phyloP scores from a whole-genome alignment of 176 grass and related monocot species.

The Eremochloa ophiuroides region DNA sequence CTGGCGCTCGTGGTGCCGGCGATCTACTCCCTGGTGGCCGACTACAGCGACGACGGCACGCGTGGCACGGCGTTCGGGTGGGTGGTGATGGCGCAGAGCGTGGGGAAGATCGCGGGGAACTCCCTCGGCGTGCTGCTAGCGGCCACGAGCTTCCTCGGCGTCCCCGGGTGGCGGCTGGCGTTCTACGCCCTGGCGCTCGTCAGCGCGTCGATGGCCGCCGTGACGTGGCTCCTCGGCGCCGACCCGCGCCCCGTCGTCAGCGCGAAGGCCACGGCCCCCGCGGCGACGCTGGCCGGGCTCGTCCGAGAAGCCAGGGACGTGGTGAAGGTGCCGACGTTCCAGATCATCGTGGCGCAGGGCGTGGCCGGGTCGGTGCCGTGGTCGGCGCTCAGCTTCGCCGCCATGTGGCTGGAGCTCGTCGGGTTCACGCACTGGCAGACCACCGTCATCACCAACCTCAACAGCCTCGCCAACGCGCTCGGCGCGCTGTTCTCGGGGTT shows the following conservation, averaged over 20 bases:
- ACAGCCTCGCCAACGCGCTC: neutral
- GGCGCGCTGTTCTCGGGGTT: constrained; percentile 26
- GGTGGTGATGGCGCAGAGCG: constrained; percentile 16
- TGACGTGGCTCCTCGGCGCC: constrained; percentile 7
- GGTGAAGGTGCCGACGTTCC: constrained; percentile 27
- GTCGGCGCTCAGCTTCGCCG: constrained; percentile 25
- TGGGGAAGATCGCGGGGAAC: constrained; percentile 24
- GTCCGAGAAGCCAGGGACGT: constrained; percentile 25
- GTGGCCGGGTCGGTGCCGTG: constrained; percentile 23
- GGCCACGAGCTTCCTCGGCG: constrained; percentile 37
- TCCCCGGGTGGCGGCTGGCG: constrained; percentile 49
- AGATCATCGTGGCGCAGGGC: constrained; percentile 32
- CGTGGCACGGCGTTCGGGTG: constrained; percentile 46
- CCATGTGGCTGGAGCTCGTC: constrained; percentile 46
- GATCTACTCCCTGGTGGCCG: constrained; percentile 42
- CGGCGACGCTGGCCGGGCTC: neutral
- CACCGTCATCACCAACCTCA: neutral
- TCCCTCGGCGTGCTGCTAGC: constrained; percentile 29
- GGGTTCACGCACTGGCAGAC: constrained; percentile 42
- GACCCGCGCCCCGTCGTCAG: neutral
- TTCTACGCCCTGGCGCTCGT: constrained; percentile 31
- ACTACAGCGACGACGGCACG: constrained; percentile 40
- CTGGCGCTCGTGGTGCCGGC: constrained; percentile 39
- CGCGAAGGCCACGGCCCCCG: neutral
- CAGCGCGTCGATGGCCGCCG: constrained; percentile 14